phyloP scores from a whole-genome alignment of 306 rosid genomes.

The Trifolium subterraneum region DNA sequence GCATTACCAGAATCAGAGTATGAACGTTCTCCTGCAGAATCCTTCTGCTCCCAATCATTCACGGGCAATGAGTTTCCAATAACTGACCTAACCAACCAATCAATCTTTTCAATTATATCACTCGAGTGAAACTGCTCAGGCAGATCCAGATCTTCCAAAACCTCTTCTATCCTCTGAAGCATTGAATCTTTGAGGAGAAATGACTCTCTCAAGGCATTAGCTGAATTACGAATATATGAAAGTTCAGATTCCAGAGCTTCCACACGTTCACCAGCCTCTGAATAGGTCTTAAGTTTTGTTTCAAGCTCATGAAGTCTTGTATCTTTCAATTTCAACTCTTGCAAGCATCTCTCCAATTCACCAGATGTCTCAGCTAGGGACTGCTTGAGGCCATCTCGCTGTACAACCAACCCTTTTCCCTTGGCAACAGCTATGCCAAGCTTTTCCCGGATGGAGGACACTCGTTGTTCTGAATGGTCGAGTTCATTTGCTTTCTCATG shows the following conservation, averaged over 20 bases:
- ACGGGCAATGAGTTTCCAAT: constrained; percentile 60
- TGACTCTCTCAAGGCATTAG: constrained; percentile 95
- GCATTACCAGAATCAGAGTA: constrained; percentile 81
- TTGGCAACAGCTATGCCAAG: constrained; percentile 95
- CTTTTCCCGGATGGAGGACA: constrained; percentile 83
- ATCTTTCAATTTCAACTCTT: constrained; percentile 81
- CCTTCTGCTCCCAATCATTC: constrained; percentile 83
- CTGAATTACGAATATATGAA: constrained; percentile 95
- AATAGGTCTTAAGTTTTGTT: constrained; percentile 74
- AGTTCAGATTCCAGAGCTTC: constrained; percentile 98
- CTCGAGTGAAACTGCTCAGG: constrained; percentile 97
- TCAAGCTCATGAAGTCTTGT: constrained; percentile 76
- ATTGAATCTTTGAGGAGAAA: constrained; percentile 96
- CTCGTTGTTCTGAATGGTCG: constrained; percentile 84
- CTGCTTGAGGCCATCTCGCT: constrained; percentile 89
- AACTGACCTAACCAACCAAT: constrained; percentile 90
- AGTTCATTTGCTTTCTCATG: constrained; percentile 68
- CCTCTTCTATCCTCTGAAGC: constrained; percentile 98
- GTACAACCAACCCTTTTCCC: constrained; percentile 95
- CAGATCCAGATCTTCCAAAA: constrained; percentile 90
- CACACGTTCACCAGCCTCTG: constrained; percentile 93
- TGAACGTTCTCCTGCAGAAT: constrained; percentile 67
- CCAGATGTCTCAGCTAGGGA: constrained; percentile 77
- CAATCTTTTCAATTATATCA: constrained; percentile 89
- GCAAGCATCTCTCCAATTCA: constrained; percentile 83